Percentiles rank a stretch among this genome's conserved stretches.
Evolutionary conservation across 768 basidiomycete species (phyloP).

Genomic region (Clathrus columnatus): DNA sequence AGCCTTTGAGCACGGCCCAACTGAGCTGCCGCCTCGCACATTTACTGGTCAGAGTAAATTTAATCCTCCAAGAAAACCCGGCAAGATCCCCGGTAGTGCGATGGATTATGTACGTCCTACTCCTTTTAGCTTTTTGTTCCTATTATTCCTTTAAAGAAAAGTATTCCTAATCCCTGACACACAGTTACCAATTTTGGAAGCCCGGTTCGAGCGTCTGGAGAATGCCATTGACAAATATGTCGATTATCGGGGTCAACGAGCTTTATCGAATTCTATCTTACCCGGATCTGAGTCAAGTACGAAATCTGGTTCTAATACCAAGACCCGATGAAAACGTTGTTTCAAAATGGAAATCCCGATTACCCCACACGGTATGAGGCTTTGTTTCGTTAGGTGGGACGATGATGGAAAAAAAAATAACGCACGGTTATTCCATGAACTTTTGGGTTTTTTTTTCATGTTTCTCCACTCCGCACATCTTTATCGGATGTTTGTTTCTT

Average conservation of each 20-base stretch:
- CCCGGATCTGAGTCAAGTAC: constrained; percentile 8
- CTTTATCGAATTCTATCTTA: constrained; percentile 11
- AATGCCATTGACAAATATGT: constrained; percentile 12
- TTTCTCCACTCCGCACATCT: too few relatives aligned
- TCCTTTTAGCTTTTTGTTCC: not conserved
- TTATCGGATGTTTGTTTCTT: too few relatives aligned
- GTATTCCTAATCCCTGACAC: not conserved
- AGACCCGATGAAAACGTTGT: not conserved
- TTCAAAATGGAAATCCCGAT: too few relatives aligned
- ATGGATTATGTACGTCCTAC: constrained; percentile 13
- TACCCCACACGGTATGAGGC: too few relatives aligned
- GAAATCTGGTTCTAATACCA: not conserved
- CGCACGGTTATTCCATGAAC: too few relatives aligned
- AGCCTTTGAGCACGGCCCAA: constrained; percentile 10
- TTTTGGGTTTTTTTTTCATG: too few relatives aligned
- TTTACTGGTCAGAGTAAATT: constrained; percentile 10
- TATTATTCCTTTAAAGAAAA: not conserved
- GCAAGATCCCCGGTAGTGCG: constrained; percentile 11
- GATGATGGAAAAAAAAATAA: too few relatives aligned
- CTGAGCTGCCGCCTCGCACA: constrained; percentile 13
- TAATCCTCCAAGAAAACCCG: constrained; percentile 11
- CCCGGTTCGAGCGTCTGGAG: constrained; percentile 12
- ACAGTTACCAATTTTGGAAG: constrained; percentile 12
- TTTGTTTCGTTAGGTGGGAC: too few relatives aligned
- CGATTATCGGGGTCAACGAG: constrained; percentile 10